phyloP scores from a whole-genome alignment of 306 rosid genomes.

The Lathyrus sativus region DNA sequence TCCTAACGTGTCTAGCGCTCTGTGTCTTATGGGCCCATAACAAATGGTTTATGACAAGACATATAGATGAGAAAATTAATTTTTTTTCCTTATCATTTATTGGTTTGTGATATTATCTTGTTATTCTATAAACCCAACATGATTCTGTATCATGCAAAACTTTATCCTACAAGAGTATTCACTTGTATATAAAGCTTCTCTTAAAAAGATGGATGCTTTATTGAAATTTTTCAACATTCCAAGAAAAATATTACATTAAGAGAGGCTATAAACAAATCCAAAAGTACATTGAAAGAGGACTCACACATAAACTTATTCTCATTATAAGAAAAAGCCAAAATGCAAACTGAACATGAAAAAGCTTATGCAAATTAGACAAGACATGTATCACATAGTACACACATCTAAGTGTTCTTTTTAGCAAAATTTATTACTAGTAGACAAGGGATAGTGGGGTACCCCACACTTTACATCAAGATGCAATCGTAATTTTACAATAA shows the following conservation, averaged over 20 bases:
- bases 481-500: not conserved
- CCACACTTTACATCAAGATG: not conserved
- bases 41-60: no score
- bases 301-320: not conserved
- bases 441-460: not conserved
- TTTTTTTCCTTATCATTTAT: no score
- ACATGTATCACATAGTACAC: not conserved
- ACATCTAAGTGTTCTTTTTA: not conserved
- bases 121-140: no score
- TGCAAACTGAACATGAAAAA: conserved; percentile 4
- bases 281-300: not conserved
- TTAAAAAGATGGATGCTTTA: not conserved
- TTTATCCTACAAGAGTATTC: no score
- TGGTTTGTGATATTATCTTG: no score
- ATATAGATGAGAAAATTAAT: no score
- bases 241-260: not conserved
- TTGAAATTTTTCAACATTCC: not conserved
- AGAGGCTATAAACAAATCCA: not conserved
- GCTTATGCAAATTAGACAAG: not conserved
- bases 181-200: no score
- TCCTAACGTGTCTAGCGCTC: no score
- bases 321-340: not conserved
- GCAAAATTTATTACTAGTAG: not conserved
- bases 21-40: no score
- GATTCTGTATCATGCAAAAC: no score